Percentiles rank a stretch among this genome's conserved stretches.
phyloP scores from a whole-genome alignment of 768 basidiomycete species.

The Pisolithus tinctorius region DNA sequence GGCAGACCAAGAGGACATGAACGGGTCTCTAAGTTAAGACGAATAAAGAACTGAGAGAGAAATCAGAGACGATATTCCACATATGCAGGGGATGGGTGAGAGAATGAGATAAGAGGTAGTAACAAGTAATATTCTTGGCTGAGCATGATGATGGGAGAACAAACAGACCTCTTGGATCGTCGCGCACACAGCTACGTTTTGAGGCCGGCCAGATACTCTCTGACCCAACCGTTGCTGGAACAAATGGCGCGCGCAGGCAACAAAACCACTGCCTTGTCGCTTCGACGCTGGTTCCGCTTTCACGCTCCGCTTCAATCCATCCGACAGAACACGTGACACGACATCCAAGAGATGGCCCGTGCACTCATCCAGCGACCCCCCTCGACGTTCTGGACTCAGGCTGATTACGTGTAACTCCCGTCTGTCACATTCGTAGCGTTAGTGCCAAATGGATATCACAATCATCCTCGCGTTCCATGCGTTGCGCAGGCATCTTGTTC shows the following conservation, averaged over 20 bases:
- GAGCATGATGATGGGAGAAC: constrained; percentile 64
- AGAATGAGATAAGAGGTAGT: constrained; percentile 46
- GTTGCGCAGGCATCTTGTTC: not conserved
- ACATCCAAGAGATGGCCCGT: constrained; percentile 3
- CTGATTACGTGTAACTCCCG: not conserved
- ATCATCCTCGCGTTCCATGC: too few species aligned
- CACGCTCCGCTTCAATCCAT: constrained; percentile 19
- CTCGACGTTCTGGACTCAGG: not conserved
- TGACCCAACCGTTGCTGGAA: constrained; percentile 33
- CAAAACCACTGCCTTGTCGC: constrained; percentile 18
- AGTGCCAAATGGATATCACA: too few species aligned
- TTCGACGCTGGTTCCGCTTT: not conserved
- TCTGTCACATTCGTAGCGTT: too few species aligned
- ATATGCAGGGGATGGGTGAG: constrained; percentile 28
- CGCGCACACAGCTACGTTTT: constrained; percentile 38
- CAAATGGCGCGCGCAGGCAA: constrained; percentile 57
- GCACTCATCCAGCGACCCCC: not conserved
- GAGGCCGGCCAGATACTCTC: constrained; percentile 22
- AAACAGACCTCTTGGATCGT: constrained; percentile 84
- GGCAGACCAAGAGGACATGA: constrained; percentile 74
- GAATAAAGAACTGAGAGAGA: constrained; percentile 37
- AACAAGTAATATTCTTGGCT: constrained; percentile 27
- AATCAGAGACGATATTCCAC: constrained; percentile 39
- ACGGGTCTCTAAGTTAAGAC: constrained; percentile 27
- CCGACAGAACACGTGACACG: constrained; percentile 1